Base-by-base conservation (phyloP, 768 basidiomycete genomes). In the Chlorophyllum brunneum region DNA sequence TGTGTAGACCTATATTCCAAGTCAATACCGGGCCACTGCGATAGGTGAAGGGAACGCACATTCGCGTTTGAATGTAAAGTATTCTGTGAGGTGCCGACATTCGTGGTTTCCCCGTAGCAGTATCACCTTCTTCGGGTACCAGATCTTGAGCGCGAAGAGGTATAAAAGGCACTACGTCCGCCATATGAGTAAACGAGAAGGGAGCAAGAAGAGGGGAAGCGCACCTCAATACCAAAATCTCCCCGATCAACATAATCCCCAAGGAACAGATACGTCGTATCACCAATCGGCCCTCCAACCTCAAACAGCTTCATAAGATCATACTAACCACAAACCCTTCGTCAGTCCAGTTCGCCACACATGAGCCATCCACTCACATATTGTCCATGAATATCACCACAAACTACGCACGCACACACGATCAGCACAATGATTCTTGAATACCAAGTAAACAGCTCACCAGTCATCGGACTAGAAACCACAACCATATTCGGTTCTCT, bases 211-310 rank as follows among this genome's bases (percentile, higher is more conserved):
- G 2, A 39, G 9, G n/a, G 16, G 30, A 18, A 7, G n/a, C 59
- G 44, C 53, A 78, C 79, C 67, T 82, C 80, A 48, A 82, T 80
- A n/a, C 80, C 78, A 63, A 98, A 98, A 71, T 90, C 88, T 23
- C 95, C 95, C 38, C 95, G 83, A 70, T 98, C 95, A 34, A 98
- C 95, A 67, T 98, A 98, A 67, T 98, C 95, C 27, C 95, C 95
- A 20, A 98, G 75, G 70, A 98, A 98, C 38, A 97, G 74, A 73
- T 98, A 98, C 16, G 83, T 76, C 55, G 86, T 97, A 30, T 95
- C 87, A 13, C 72, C 67, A 41, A 93, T 77, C 56, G 81, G 82
- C 2, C 95, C 95, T 26, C 95, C 95, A 27, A 98, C 86, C 61
- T 97, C 95, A 61, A 98, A 94, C 34, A 98, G 78, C 70, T 98